These are phyloP conservation scores for Thermochaetoides thermophila DNA, from an alignment of 495 filamentous ascomycete genomes.

Conservation along the genomic window DNA sequence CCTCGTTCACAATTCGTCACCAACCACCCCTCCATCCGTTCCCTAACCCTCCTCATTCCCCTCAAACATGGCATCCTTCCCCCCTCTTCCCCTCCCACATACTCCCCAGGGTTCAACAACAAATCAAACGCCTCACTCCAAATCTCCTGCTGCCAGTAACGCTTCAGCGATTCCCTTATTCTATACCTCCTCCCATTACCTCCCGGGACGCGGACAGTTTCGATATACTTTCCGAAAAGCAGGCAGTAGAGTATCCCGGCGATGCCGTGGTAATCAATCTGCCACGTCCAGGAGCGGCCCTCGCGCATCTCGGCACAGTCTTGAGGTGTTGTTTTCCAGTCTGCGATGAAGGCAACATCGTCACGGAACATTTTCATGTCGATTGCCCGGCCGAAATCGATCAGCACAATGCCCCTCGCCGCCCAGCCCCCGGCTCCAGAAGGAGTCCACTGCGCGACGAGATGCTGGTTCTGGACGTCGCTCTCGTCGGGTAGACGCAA, in stretches of 20 bases:
- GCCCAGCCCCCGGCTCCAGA: constrained; percentile 67
- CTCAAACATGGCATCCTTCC: constrained; percentile 48
- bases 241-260: constrained; percentile 75
- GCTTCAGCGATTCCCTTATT: constrained; percentile 64
- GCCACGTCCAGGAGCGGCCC: constrained; percentile 84
- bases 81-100: constrained; percentile 45
- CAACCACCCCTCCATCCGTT: constrained; percentile 76
- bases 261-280: constrained; percentile 86
- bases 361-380: constrained; percentile 75
- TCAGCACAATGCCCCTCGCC: constrained; percentile 64
- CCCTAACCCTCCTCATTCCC: constrained; percentile 49
- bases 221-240: constrained; percentile 88
- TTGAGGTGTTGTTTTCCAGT: constrained; percentile 71
- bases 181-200: constrained; percentile 41
- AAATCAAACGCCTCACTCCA: constrained; percentile 78
- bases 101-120: constrained; percentile 61
- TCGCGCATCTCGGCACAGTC: constrained; percentile 95
- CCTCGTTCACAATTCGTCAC: constrained; percentile 72
- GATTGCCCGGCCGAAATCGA: constrained; percentile 90
- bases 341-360: constrained; percentile 77
- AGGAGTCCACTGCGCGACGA: constrained; percentile 44
- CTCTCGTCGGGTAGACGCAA: constrained; percentile 48
- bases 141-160: constrained; percentile 90
- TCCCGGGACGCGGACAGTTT: constrained; percentile 42
- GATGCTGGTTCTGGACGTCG: not conserved